Evolutionary conservation across 2,329 filamentous ascomycete species (phyloP).

Genomic region (Trichoderma hamatum): DNA sequence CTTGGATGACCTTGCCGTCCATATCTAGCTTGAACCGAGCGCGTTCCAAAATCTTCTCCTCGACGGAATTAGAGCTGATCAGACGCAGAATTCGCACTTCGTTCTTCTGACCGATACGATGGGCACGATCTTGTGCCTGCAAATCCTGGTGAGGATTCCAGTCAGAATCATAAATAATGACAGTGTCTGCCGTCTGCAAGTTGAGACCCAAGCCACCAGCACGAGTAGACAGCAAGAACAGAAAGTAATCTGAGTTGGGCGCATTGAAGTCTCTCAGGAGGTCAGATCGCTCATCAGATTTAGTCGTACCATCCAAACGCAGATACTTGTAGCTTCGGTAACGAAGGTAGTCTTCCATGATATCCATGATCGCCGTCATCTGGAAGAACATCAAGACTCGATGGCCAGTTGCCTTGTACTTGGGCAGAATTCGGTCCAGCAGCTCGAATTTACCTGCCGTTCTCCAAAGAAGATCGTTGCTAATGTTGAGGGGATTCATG

Average conservation of each 20-base stretch:
- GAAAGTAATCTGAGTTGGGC: constrained; percentile 89
- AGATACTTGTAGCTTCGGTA: constrained; percentile 83
- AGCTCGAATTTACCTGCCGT: constrained; percentile 97
- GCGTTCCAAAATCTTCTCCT: constrained; percentile 97
- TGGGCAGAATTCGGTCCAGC: constrained; percentile 87
- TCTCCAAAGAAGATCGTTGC: constrained; percentile 93
- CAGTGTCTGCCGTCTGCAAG: constrained; percentile 94
- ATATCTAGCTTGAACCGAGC: constrained; percentile 98
- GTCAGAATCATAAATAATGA: constrained; percentile 99
- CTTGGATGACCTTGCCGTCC: constrained; percentile 99
- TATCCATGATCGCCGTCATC: constrained; percentile 99
- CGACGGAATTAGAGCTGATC: constrained; percentile 95
- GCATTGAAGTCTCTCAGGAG: constrained; percentile 87
- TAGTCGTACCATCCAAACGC: constrained; percentile 93
- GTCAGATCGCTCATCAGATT: constrained; percentile 94
- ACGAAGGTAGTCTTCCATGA: constrained; percentile 97
- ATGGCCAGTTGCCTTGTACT: constrained; percentile 89
- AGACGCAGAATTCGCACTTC: constrained; percentile 95
- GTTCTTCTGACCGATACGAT: constrained; percentile 99
- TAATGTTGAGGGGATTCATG: constrained; percentile 87
- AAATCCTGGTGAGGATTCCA: constrained; percentile 99
- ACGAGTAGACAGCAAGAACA: constrained; percentile 97
- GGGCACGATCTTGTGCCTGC: constrained; percentile 98
- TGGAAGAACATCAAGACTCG: constrained; percentile 99
- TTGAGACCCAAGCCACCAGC: constrained; percentile 97